Conservation (phyloP, 371 early-diverging fungal species). For the Apophysomyces variabilis region DNA sequence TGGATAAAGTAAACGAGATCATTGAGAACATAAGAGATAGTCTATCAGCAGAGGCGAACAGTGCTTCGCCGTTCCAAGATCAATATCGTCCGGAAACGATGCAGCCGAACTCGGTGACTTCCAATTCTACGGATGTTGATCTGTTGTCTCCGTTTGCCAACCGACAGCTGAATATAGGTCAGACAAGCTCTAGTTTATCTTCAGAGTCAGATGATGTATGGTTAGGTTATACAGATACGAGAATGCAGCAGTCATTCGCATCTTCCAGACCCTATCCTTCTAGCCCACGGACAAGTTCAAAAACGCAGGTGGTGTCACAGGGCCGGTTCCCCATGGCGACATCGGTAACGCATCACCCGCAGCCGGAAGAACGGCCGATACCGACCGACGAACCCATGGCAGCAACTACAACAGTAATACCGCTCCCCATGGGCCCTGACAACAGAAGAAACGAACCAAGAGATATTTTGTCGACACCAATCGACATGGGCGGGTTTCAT, state of each 20-base stretch:
- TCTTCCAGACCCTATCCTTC: neutral
- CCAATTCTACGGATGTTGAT: too few species aligned
- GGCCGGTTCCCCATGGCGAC: neutral
- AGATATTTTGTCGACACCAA: too few species aligned
- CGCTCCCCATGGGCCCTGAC: too few species aligned
- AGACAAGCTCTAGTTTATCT: too few species aligned
- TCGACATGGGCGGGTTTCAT: neutral
- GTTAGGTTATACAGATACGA: too few species aligned
- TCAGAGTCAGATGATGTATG: too few species aligned
- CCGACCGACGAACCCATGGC: neutral
- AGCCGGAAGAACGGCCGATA: neutral
- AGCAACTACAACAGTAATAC: neutral
- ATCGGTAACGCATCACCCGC: neutral
- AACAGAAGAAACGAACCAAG: neutral
- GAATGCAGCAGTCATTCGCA: neutral
- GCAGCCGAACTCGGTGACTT: too few species aligned
- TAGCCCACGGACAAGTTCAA: neutral
- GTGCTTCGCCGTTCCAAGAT: constrained; percentile 39
- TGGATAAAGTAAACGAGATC: constrained; percentile 52
- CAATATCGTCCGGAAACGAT: neutral
- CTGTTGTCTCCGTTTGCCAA: too few species aligned
- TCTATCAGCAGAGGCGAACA: constrained; percentile 30
- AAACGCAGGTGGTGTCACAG: constrained; percentile 1
- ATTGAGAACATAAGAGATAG: constrained; percentile 42
- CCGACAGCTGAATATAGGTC: too few species aligned